Conservation (phyloP, 2,329 filamentous ascomycete species). For the Apiospora aurea region DNA sequence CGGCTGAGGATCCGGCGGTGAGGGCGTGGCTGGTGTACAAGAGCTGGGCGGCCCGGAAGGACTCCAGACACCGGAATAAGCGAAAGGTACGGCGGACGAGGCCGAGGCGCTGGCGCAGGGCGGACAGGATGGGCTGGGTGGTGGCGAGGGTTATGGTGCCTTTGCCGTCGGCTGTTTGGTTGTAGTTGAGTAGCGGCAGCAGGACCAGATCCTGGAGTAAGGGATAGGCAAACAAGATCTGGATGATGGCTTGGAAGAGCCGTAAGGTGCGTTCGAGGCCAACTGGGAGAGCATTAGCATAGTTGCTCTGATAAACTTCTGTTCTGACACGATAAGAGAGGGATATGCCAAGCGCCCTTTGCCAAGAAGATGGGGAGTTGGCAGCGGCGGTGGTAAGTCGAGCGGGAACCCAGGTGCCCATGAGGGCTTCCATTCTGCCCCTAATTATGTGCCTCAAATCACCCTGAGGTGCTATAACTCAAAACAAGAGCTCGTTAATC, state of each 20-base stretch:
- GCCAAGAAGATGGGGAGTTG: not conserved
- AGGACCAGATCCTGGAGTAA: constrained; percentile 47
- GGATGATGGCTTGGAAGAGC: constrained; percentile 59
- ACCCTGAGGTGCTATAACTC: not conserved
- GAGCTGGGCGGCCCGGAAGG: constrained; percentile 59
- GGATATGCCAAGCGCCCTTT: too few species aligned
- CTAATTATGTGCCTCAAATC: not conserved
- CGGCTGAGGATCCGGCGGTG: not conserved
- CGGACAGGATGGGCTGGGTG: constrained; percentile 41
- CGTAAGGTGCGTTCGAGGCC: constrained; percentile 69
- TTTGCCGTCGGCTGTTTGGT: constrained; percentile 30
- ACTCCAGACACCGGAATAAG: constrained; percentile 71
- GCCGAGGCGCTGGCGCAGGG: constrained; percentile 51
- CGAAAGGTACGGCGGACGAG: constrained; percentile 69
- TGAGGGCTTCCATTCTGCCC: not conserved
- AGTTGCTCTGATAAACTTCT: not conserved
- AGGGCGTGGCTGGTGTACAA: constrained; percentile 43
- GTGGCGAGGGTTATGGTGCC: constrained; percentile 29
- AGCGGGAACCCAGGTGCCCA: not conserved
- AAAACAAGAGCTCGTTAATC: not conserved
- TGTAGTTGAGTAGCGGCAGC: constrained; percentile 31
- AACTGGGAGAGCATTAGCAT: constrained; percentile 46
- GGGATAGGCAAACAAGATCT: constrained; percentile 56
- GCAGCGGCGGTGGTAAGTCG: not conserved
- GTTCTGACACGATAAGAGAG: not conserved